Conservation (phyloP, 2,329 filamentous ascomycete species). For the Colletotrichum kahawae region DNA sequence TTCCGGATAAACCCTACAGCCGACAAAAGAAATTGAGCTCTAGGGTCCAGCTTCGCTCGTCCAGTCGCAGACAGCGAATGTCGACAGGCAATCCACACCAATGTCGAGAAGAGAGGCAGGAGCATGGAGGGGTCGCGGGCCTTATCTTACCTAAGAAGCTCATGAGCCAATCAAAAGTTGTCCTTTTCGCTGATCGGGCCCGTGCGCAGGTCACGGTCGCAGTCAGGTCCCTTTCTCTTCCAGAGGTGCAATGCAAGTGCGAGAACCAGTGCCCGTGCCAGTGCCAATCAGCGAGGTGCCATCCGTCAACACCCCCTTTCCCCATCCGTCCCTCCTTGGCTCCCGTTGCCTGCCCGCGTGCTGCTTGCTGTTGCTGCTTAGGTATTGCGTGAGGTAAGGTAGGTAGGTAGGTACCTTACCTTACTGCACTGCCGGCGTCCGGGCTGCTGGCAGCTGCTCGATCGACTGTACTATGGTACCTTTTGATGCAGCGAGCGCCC, state of each 20-base stretch:
- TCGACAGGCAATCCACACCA: neutral
- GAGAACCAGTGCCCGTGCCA: neutral
- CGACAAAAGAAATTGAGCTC: constrained; percentile 17
- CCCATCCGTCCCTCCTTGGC: neutral
- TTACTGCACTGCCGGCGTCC: neutral
- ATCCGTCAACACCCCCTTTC: neutral
- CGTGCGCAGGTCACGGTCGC: neutral
- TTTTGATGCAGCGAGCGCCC: neutral
- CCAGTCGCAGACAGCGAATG: neutral
- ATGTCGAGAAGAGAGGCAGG: neutral
- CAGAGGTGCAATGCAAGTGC: neutral
- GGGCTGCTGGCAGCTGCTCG: neutral
- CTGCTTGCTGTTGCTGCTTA: neutral
- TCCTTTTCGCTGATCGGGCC: neutral
- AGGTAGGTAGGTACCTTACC: neutral
- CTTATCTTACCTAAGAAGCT: constrained; percentile 14
- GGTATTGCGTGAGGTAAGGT: neutral
- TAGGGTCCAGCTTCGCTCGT: constrained; percentile 4
- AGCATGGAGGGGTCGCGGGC: neutral
- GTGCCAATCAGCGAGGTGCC: neutral
- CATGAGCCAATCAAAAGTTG: neutral
- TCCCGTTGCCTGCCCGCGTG: neutral
- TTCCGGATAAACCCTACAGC: constrained; percentile 9
- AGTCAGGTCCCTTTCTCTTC: neutral
- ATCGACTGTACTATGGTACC: neutral